These are phyloP conservation scores for Gracilaria domingensis DNA, from an alignment of 23 red algal species.

Conservation along the genomic window DNA sequence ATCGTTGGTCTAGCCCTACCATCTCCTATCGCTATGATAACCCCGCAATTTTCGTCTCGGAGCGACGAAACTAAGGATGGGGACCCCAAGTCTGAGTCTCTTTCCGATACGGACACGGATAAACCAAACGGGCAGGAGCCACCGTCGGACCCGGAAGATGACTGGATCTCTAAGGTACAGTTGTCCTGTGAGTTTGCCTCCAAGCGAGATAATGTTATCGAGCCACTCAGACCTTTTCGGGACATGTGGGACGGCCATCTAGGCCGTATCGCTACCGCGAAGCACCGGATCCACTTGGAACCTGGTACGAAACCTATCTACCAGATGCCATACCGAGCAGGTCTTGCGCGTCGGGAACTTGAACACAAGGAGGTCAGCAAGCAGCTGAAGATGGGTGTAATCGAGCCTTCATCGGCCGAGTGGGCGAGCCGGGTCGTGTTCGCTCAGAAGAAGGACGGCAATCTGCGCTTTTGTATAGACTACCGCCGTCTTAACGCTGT, in stretches of 20 bases:
- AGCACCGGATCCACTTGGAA: not conserved
- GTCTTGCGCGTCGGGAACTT: not conserved
- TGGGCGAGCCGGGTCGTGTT: slow-evolving; percentile 29
- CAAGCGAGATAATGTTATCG: not conserved
- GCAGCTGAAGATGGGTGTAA: not conserved
- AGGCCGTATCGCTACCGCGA: not conserved
- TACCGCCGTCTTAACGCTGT: slow-evolving; percentile 2
- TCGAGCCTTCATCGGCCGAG: not conserved
- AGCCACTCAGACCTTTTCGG: not conserved
- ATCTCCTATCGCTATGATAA: not conserved
- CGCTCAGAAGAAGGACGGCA: slow-evolving; percentile 17
- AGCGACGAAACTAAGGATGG: slow-evolving; percentile 14
- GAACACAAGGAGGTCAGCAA: not conserved
- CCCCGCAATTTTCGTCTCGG: not conserved
- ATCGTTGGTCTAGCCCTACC: slow-evolving; percentile 11
- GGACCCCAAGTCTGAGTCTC: not conserved
- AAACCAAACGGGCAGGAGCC: not conserved
- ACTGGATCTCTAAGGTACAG: not conserved
- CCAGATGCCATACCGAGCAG: slow-evolving; percentile 7
- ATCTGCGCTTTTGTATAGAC: slow-evolving; percentile 3
- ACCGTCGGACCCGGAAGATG: not conserved
- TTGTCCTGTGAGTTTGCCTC: not conserved
- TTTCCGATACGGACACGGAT: slow-evolving; percentile 5
- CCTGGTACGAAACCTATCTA: not conserved
- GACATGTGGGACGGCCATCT: slow-evolving; percentile 10